These are phyloP conservation scores for Amanita phalloides DNA, from an alignment of 768 basidiomycete species.

Conservation along the genomic window DNA sequence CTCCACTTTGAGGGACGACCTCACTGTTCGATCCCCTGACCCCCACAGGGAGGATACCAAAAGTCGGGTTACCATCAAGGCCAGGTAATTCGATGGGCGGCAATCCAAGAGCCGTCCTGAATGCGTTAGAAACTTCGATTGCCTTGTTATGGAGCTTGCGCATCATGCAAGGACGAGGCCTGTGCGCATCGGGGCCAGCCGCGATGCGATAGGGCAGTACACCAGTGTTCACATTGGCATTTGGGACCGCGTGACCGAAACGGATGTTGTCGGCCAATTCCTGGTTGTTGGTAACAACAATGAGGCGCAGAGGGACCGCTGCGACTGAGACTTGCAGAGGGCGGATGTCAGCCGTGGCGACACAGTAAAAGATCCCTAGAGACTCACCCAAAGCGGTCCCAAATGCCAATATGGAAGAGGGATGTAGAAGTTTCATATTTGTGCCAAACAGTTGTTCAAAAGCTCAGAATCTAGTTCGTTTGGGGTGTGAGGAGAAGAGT, in stretches of 20 bases:
- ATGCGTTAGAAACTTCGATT: slow-evolving; percentile 37
- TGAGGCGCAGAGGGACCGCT: slow-evolving; percentile 1
- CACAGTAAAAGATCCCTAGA: background rate
- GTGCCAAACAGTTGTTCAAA: background rate
- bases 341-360: background rate
- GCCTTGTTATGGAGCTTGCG: slow-evolving; percentile 33
- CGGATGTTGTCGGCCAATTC: slow-evolving; percentile 18
- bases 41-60: slow-evolving; percentile 5
- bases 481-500: background rate
- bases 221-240: slow-evolving; percentile 16
- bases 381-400: slow-evolving; percentile 2
- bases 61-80: background rate
- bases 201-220: slow-evolving; percentile 8
- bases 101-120: slow-evolving; percentile 47
- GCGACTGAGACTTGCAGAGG: background rate
- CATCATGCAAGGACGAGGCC: background rate
- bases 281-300: slow-evolving; percentile 14
- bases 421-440: background rate
- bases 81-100: slow-evolving; percentile 27
- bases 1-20: background rate
- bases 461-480: background rate
- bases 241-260: slow-evolving; percentile 25
- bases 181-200: background rate
- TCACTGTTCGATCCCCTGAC: background rate
- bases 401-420: background rate